Evolutionary conservation across 495 filamentous ascomycete genomes (phyloP), one percentile per base, ranked within the genome.

Genomic region (Talaromyces ruber): DNA sequence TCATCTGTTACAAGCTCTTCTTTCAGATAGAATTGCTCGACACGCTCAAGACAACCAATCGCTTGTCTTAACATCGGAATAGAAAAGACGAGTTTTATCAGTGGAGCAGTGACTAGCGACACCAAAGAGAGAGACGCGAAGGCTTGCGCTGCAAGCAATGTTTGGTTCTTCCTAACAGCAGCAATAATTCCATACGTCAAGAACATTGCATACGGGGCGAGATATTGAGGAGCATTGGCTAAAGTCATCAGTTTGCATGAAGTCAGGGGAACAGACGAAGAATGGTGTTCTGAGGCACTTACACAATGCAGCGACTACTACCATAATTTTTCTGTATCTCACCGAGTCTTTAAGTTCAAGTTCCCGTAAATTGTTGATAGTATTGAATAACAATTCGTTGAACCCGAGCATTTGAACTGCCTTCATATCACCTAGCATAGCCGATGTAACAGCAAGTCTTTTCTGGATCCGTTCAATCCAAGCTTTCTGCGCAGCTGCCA

Each of bases 381-480:
- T 39, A 39, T 16, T 39, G 14, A 16, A 67, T 2, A 84, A 62
- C 2, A 51, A 57, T 0, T 72, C 64, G n/a, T 77, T 76, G 6
- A 86, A 64, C 2, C 84, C 86, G 7, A 79, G 74, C 79, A 85
- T 84, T 63, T 87, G 87, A 53, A 86, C 68, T 34, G 75, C 76
- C 64, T 86, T 86, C 67, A 86, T 82, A 0, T 79, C 76, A 6
- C 76, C 68, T 8, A 88, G 70, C 62, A 81, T 75, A 3, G 74
- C 68, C 4, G 75, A 76, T 4, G 80, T 85, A 24, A 75, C 72
- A 16, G 78, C 68, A 34, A 87, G 79, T 6, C 82, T 79, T 57
- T 73, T 70, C 63, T 84, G 77, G 0, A 83, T 82, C 18, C 81
- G 78, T 21, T 69, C 67, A 28, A 82, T 78, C 84, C 85, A 86